Base-by-base conservation (phyloP, 2,329 filamentous ascomycete genomes). In the Exserohilum turcica region DNA sequence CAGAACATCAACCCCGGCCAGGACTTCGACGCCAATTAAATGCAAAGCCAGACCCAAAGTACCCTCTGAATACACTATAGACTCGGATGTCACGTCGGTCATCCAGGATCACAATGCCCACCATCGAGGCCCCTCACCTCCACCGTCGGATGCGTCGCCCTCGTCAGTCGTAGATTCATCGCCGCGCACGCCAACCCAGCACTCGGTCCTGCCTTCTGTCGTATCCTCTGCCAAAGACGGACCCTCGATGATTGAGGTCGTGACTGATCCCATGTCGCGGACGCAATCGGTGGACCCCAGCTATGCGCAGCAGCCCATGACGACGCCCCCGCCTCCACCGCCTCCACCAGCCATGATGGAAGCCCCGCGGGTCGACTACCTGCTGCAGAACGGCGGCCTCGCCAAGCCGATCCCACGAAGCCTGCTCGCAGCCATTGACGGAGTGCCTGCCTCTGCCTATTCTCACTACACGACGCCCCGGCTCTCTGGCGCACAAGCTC, bases 371-470 rank as follows among this genome's bases (percentile, higher is more conserved):
- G 92, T 97, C 15, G 93, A 97, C 71, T 97, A 97, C 71, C 80
- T 97, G 15, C 82, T 97, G 48, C 91, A 94, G 65, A 88, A 97
- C 72, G 93, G 93, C 33, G 93, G 93, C 0, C 77, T 97, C 15
- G 75, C 86, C 18, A 83, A 88, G 38, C 80, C 86, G 0, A 83
- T 94, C 0, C 86, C 92, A 0, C 90, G 87, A 64, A 85, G 86
- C 54, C 85, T 97, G 46, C 78, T 96, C 6, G 82, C 86, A 33
- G 87, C 80, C 37, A 78, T 84, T 51, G 87, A 84, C 80, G 61
- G 61, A 33, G 78, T 70, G 83, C 80, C 72, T 55, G 83, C 79
- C 28, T 79, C 84, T 37, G 80, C 84, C 1, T 84, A 86, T 6
- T 86, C 87, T 47, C 82, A 84, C 6, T 79, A 80, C 56, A 72